Conservation (phyloP, 2,329 filamentous ascomycete species). For the Boeremia lycopersici region DNA sequence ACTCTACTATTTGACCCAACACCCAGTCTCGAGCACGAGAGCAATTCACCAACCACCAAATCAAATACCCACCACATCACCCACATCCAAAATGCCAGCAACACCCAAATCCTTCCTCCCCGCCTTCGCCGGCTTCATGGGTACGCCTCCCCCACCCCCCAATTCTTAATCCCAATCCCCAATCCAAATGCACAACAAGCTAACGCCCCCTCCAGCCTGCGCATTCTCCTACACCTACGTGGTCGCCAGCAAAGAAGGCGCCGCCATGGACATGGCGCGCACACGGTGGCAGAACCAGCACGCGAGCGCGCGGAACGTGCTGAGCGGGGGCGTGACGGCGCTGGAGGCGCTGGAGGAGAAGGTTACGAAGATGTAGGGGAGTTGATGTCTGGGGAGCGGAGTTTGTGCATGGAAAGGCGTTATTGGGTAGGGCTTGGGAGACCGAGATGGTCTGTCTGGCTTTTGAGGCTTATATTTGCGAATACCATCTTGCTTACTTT, state of each 20-base stretch:
- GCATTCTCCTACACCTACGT: conserved; percentile 43
- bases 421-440: background rate
- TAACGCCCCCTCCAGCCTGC: conserved; percentile 25
- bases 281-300: conserved; percentile 44
- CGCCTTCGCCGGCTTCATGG: conserved; percentile 40
- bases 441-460: too few species aligned
- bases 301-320: conserved; percentile 23
- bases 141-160: conserved; percentile 19
- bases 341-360: conserved; percentile 1
- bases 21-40: too few species aligned
- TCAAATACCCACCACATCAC: background rate
- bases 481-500: background rate
- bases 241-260: conserved; percentile 42
- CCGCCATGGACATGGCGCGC: conserved; percentile 39
- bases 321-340: conserved; percentile 19
- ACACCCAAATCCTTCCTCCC: conserved; percentile 42
- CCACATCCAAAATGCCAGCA: conserved; percentile 35
- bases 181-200: background rate
- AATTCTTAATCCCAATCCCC: background rate
- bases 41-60: background rate
- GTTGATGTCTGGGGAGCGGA: background rate
- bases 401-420: background rate
- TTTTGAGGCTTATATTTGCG: too few species aligned
- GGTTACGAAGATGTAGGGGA: background rate
- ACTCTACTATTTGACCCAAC: too few species aligned